Conservation (phyloP, 495 filamentous ascomycete species). For the Penicillium canescens region DNA sequence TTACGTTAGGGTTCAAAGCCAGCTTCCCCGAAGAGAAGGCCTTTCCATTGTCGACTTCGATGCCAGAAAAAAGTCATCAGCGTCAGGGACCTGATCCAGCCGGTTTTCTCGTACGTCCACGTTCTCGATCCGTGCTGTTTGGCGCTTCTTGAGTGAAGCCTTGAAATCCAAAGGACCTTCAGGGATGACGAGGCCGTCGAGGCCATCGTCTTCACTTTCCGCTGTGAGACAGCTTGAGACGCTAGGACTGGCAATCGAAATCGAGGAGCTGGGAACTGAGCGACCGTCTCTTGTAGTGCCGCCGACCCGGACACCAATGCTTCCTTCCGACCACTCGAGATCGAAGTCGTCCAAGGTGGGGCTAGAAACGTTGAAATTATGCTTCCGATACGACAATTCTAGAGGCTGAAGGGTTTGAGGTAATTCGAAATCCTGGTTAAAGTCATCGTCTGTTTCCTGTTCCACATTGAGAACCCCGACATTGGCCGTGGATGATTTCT, state of each 20-base stretch:
- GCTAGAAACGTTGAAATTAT: slow-evolving; percentile 57
- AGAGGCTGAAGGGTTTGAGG: slow-evolving; percentile 59
- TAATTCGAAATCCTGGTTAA: slow-evolving; percentile 77
- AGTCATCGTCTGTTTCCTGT: slow-evolving; percentile 62
- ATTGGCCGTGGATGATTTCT: slow-evolving; percentile 39
- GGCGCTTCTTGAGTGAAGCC: slow-evolving; percentile 69
- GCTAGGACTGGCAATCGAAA: slow-evolving; percentile 87
- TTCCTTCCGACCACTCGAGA: slow-evolving; percentile 86
- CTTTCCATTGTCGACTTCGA: slow-evolving; percentile 84
- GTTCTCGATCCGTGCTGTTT: slow-evolving; percentile 52
- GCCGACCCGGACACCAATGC: slow-evolving; percentile 82
- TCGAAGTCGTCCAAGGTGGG: slow-evolving; percentile 74
- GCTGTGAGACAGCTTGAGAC: slow-evolving; percentile 83
- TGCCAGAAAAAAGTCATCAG: slow-evolving; percentile 83
- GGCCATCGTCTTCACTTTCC: slow-evolving; percentile 92
- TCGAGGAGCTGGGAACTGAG: slow-evolving; percentile 79
- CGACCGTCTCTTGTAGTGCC: slow-evolving; percentile 76
- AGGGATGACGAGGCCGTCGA: slow-evolving; percentile 81
- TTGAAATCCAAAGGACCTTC: slow-evolving; percentile 79
- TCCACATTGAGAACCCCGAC: slow-evolving; percentile 28
- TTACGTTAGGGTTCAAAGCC: slow-evolving; percentile 90
- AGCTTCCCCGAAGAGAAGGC: slow-evolving; percentile 77
- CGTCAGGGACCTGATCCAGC: slow-evolving; percentile 39
- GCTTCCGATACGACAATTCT: slow-evolving; percentile 58
- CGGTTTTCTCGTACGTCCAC: slow-evolving; percentile 31